Conservation (phyloP, 257 asterid species). For the Lavandula angustifolia region DNA sequence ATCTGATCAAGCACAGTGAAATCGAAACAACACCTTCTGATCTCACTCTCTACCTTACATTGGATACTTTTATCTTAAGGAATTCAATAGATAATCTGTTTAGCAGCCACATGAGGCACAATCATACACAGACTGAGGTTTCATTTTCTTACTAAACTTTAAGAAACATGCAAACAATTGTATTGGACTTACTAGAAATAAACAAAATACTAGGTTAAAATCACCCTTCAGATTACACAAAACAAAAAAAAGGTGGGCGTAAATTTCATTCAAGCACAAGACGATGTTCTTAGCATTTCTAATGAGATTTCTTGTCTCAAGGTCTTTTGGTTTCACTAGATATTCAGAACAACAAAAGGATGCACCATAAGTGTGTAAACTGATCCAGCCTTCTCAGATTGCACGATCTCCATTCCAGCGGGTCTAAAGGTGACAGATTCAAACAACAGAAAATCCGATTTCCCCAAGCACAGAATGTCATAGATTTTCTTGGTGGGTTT, state of each 20-base stretch:
- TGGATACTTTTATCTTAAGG: no score
- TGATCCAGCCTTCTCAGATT: not conserved
- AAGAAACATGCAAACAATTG: not conserved
- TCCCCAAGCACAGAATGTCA: no score
- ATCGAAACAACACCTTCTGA: no score
- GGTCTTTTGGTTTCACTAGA: not conserved
- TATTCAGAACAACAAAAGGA: not conserved
- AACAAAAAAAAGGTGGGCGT: constrained; percentile 13
- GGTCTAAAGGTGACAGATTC: no score
- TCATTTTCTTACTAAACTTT: not conserved
- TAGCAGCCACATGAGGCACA: not conserved
- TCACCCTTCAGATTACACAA: constrained; percentile 22
- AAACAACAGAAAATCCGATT: no score
- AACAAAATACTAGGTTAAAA: constrained; percentile 31
- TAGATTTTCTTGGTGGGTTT: no score
- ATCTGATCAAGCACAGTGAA: no score
- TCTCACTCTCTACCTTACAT: no score
- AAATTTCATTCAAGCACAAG: not conserved
- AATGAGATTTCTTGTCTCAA: not conserved
- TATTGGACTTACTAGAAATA: constrained; percentile 16
- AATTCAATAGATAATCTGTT: no score
- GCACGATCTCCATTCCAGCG: not conserved
- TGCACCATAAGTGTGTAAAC: not conserved
- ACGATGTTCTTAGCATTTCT: no score
- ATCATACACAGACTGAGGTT: not conserved